Conservation (phyloP, 2,329 filamentous ascomycete species). For the Onygenales sp. region DNA sequence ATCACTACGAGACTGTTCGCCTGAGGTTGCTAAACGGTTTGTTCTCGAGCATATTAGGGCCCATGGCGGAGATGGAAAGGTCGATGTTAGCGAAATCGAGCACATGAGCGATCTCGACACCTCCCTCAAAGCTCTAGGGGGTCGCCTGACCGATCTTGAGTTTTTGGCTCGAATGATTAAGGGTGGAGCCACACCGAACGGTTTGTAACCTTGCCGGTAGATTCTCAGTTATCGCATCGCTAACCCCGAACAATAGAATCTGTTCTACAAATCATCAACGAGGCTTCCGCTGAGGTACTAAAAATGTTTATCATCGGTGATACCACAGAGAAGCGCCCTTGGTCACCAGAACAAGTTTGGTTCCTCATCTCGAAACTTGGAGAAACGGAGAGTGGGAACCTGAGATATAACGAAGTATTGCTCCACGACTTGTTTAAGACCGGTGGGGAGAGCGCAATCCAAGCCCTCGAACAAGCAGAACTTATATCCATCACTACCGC, state of each 20-base stretch:
- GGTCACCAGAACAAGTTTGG: slow-evolving; percentile 85
- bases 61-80: slow-evolving; percentile 25
- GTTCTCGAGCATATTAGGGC: slow-evolving; percentile 64
- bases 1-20: slow-evolving; percentile 74
- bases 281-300: slow-evolving; percentile 79
- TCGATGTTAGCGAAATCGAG: slow-evolving; percentile 27
- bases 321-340: slow-evolving; percentile 48
- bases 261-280: slow-evolving; percentile 78
- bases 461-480: slow-evolving; percentile 73
- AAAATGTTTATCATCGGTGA: slow-evolving; percentile 74
- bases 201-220: slow-evolving; percentile 17
- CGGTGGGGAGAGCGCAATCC: slow-evolving; percentile 65
- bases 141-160: slow-evolving; percentile 89
- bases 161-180: slow-evolving; percentile 85
- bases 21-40: slow-evolving; percentile 78
- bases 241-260: slow-evolving; percentile 44
- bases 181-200: slow-evolving; percentile 69
- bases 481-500: slow-evolving; percentile 66
- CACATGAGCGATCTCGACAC: slow-evolving; percentile 66
- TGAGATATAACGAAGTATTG: slow-evolving; percentile 80
- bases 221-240: slow-evolving; percentile 1
- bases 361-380: slow-evolving; percentile 72
- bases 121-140: slow-evolving; percentile 74
- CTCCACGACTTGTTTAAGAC: slow-evolving; percentile 66
- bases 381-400: slow-evolving; percentile 40